Conservation (phyloP, 2,329 filamentous ascomycete species). For the Nothomitra cinnamomea region DNA sequence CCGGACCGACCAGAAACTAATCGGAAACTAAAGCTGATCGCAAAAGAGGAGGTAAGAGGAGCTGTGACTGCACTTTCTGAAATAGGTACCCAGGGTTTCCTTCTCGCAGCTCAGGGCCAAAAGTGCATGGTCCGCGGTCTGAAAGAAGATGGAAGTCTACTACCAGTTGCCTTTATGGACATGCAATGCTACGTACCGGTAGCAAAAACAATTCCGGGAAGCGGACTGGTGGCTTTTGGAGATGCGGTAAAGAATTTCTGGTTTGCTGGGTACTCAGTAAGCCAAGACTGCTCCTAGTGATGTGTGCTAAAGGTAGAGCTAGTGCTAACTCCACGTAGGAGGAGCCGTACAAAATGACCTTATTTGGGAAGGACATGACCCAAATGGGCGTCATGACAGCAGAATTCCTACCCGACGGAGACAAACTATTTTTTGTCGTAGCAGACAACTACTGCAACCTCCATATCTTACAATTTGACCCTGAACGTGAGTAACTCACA, state of each 20-base stretch:
- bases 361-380: constrained; percentile 75
- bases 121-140: constrained; percentile 94
- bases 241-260: constrained; percentile 89
- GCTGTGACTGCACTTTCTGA: constrained; percentile 76
- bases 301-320: background rate
- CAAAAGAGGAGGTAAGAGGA: constrained; percentile 81
- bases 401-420: constrained; percentile 76
- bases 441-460: constrained; percentile 74
- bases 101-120: constrained; percentile 83
- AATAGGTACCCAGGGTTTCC: constrained; percentile 72
- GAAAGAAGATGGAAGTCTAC: constrained; percentile 81
- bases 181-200: constrained; percentile 86
- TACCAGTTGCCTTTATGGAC: constrained; percentile 94
- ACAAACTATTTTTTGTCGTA: constrained; percentile 65
- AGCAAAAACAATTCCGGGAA: constrained; percentile 67
- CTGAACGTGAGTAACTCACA: constrained; percentile 53
- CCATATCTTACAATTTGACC: constrained; percentile 84
- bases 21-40: constrained; percentile 67
- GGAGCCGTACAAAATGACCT: constrained; percentile 87
- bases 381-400: constrained; percentile 63
- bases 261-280: constrained; percentile 79
- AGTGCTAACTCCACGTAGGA: constrained; percentile 31
- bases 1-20: constrained; percentile 74
- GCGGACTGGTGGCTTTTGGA: constrained; percentile 71
- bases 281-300: constrained; percentile 11